These are phyloP conservation scores for Chamaecrista fasciculata DNA, from an alignment of 306 rosid species.

Conservation along the genomic window DNA sequence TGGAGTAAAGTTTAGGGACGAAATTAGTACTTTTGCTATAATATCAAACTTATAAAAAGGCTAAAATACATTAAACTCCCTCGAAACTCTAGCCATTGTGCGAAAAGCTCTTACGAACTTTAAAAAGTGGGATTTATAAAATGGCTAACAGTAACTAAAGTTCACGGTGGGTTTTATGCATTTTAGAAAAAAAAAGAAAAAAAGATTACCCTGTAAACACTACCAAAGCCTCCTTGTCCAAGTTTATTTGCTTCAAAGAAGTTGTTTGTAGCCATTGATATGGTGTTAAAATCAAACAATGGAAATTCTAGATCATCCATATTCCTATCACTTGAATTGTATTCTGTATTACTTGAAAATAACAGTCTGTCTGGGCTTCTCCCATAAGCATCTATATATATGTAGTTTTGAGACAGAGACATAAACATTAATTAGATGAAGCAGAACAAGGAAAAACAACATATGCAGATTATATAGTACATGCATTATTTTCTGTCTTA, in stretches of 20 bases:
- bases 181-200: too few species aligned
- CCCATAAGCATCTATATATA: conserved; percentile 36
- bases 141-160: too few species aligned
- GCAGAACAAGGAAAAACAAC: not conserved
- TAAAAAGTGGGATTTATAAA: too few species aligned
- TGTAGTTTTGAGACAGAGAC: not conserved
- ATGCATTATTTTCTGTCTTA: not conserved
- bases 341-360: conserved; percentile 30
- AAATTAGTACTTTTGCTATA: too few species aligned
- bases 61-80: too few species aligned
- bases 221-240: conserved; percentile 33
- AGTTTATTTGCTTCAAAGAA: conserved; percentile 22
- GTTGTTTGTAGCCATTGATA: conserved; percentile 22
- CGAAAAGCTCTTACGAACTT: too few species aligned
- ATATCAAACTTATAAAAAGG: too few species aligned
- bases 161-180: too few species aligned
- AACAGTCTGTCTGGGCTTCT: conserved; percentile 40
- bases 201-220: conserved; percentile 24
- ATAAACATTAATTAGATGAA: not conserved
- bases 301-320: conserved; percentile 18
- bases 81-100: too few species aligned
- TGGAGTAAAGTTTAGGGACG: too few species aligned
- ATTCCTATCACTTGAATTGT: conserved; percentile 24
- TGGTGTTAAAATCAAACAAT: conserved; percentile 14
- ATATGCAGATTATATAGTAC: too few species aligned